These are phyloP conservation scores for Coccomyxa sp. DNA, from an alignment of 139 green algal species.

Conservation along the genomic window DNA sequence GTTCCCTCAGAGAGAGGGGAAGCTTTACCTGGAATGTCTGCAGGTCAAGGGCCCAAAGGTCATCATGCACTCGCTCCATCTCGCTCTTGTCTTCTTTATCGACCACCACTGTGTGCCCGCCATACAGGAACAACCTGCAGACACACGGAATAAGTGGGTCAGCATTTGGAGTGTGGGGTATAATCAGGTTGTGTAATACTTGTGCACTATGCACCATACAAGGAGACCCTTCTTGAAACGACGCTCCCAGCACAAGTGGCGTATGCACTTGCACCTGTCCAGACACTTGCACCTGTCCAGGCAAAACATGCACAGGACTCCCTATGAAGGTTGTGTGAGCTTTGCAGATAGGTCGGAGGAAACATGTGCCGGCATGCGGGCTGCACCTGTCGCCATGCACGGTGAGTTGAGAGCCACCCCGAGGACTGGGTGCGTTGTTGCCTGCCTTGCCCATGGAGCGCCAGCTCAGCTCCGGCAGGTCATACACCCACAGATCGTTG, in stretches of 20 bases:
- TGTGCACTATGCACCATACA: not conserved
- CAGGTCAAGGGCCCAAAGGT: slow-evolving; percentile 82
- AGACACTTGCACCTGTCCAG: no score
- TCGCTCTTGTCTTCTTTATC: slow-evolving; percentile 76
- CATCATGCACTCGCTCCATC: slow-evolving; percentile 71
- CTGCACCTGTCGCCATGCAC: no score
- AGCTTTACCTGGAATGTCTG: slow-evolving; percentile 23
- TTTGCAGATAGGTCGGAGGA: no score
- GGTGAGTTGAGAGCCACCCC: slow-evolving; percentile 57
- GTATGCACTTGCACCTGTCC: no score
- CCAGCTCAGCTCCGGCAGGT: slow-evolving; percentile 78
- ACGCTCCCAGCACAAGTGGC: not conserved
- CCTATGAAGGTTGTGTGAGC: no score
- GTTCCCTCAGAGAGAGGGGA: not conserved
- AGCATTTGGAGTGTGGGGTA: no score
- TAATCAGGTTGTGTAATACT: no score
- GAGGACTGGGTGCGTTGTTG: slow-evolving; percentile 36
- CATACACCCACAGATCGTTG: slow-evolving; percentile 86
- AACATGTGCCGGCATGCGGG: no score
- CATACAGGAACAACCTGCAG: slow-evolving; percentile 78
- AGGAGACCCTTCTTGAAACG: not conserved
- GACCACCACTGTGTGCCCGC: slow-evolving; percentile 83
- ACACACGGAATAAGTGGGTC: not conserved
- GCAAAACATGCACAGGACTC: no score
- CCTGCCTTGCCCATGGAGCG: slow-evolving; percentile 8